A percentile compares a stretch with the other conserved stretches of the same genome.
These are phyloP conservation scores for Fusarium globosum DNA, from an alignment of 2,329 filamentous ascomycete genomes.

Conservation along the genomic window DNA sequence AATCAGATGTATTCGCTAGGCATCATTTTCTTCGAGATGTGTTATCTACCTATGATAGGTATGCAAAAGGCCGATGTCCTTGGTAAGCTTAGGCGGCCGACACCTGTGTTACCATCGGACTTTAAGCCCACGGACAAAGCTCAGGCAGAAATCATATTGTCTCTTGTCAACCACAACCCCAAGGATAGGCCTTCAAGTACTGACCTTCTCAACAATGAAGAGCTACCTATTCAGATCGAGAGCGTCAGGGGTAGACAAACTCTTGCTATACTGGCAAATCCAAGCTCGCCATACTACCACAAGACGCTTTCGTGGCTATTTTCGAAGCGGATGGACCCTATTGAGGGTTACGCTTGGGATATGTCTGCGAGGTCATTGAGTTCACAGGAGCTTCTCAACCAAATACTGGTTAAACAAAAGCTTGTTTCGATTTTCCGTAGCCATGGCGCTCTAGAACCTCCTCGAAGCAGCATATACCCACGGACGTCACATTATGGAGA, in stretches of 20 bases:
- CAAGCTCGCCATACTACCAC: conserved; percentile 86
- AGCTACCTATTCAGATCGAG: conserved; percentile 90
- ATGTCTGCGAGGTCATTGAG: conserved; percentile 68
- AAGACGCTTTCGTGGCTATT: conserved; percentile 92
- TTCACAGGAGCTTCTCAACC: conserved; percentile 73
- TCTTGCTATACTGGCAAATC: conserved; percentile 82
- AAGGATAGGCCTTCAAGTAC: conserved; percentile 83
- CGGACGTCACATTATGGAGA: conserved; percentile 79
- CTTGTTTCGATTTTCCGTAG: conserved; percentile 83
- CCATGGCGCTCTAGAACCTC: conserved; percentile 87
- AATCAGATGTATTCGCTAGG: conserved; percentile 93
- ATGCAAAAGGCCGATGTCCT: conserved; percentile 75
- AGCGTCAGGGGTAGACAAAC: conserved; percentile 89
- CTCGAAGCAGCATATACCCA: conserved; percentile 82
- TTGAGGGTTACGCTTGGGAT: conserved; percentile 85
- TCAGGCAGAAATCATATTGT: conserved; percentile 81
- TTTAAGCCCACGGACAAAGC: conserved; percentile 78
- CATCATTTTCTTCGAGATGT: conserved; percentile 99
- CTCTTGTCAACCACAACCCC: conserved; percentile 83
- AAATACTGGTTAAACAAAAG: conserved; percentile 78
- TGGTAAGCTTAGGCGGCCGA: conserved; percentile 73
- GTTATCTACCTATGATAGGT: conserved; percentile 73
- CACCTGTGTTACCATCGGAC: conserved; percentile 76
- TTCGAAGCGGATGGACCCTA: conserved; percentile 76
- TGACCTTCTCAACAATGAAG: conserved; percentile 86